Conservation (phyloP, 2,329 filamentous ascomycete species). For the Botrytis galanthina region DNA sequence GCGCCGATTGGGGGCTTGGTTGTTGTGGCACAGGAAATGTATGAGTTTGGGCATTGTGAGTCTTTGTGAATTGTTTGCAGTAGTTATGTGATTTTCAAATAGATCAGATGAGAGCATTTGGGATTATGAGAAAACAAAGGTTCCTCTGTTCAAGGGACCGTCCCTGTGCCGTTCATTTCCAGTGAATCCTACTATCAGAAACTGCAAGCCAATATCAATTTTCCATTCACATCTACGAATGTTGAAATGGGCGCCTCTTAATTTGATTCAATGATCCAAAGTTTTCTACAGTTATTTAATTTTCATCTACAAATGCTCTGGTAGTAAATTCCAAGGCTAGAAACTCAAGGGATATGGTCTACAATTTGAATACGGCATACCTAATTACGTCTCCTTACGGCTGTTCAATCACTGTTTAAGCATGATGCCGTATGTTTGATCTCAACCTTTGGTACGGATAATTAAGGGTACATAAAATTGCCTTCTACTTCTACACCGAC, state of each 20-base stretch:
- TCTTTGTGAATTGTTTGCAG: background rate
- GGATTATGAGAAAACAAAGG: background rate
- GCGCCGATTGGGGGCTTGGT: background rate
- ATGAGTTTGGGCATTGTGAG: background rate
- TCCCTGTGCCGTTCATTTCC: background rate
- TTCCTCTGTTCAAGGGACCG: background rate
- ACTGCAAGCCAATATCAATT: background rate
- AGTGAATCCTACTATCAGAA: background rate
- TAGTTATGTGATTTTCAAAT: background rate
- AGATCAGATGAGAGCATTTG: background rate
- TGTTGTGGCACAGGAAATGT: conserved; percentile 5
- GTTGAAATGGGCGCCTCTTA: background rate
- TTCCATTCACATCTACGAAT: background rate
- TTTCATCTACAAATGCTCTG: background rate
- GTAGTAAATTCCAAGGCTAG: background rate
- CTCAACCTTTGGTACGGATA: background rate
- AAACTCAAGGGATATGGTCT: background rate
- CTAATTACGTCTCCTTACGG: background rate
- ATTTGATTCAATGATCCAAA: background rate
- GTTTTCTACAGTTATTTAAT: background rate
- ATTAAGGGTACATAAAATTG: background rate
- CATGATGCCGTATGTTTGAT: background rate
- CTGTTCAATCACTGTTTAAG: background rate
- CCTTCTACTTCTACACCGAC: too few relatives aligned
- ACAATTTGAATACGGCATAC: background rate